Percentiles rank a stretch among this genome's conserved stretches.
phyloP scores from a whole-genome alignment of 176 grass and related monocot species.

The Echinochloa phyllopogon region DNA sequence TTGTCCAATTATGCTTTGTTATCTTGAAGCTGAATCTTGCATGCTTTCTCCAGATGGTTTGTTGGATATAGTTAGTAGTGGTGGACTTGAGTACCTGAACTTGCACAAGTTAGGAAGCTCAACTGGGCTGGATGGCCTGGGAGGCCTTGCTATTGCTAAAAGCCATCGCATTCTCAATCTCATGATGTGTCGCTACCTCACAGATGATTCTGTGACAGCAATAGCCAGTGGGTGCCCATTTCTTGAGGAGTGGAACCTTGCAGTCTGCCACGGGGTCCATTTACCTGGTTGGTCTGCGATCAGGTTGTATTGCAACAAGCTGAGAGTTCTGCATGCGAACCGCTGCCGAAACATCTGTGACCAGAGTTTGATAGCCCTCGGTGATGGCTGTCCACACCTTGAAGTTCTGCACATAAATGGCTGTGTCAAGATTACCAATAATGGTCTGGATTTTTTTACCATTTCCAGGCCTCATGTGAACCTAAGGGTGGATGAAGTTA shows the following conservation, averaged over 20 bases:
- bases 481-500: slow-evolving; percentile 59
- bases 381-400: slow-evolving; percentile 55
- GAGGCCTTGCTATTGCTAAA: slow-evolving; percentile 48
- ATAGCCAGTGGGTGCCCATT: slow-evolving; percentile 78
- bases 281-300: slow-evolving; percentile 79
- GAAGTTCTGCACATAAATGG: slow-evolving; percentile 71
- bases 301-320: slow-evolving; percentile 57
- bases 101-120: slow-evolving; percentile 62
- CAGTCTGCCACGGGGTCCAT: slow-evolving; percentile 71
- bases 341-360: slow-evolving; percentile 75
- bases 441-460: slow-evolving; percentile 66
- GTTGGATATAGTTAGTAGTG: slow-evolving; percentile 49
- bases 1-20: slow-evolving; percentile 60
- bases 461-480: slow-evolving; percentile 68
- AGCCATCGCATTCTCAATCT: slow-evolving; percentile 71
- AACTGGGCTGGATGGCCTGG: slow-evolving; percentile 56
- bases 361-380: slow-evolving; percentile 62
- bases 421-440: slow-evolving; percentile 58
- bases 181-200: slow-evolving; percentile 69
- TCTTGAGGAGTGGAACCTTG: slow-evolving; percentile 84
- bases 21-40: slow-evolving; percentile 88
- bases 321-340: slow-evolving; percentile 81
- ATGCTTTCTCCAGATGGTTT: slow-evolving; percentile 71
- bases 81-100: slow-evolving; percentile 74
- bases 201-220: slow-evolving; percentile 57